Base-by-base conservation (phyloP, 2,329 filamentous ascomycete genomes). In the Celoporthe dispersa region DNA sequence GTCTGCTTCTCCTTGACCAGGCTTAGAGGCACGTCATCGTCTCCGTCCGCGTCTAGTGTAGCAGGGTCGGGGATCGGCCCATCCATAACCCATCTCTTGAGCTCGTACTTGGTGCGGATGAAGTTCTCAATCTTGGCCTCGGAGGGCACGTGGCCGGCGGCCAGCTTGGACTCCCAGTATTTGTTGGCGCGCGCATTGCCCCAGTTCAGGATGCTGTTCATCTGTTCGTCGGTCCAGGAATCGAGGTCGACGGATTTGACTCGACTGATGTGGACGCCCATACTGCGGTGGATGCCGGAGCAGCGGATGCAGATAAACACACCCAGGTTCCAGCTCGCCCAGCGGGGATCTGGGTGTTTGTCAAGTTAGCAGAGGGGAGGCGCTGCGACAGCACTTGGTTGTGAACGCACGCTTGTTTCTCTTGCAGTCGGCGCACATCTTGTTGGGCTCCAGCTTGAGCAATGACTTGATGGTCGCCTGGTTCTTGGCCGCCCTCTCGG, bases 101-200 rank as follows among this genome's bases (percentile, higher is more conserved):
- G 92, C 80, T 99, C 96, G 81, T 99, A 99, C 82, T 99, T 99
- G 69, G 97, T 99, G 75, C 96, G 91, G 77, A 99, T 98, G 78
- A 99, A 99, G 85, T 98, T 99, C 87, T 99, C 96, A 76, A 99
- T 98, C 87, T 99, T 99, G 75, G 92, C 88, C 84, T 99, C 97
- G 31, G 95, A 97, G 1, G 96, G 96, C 62, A 95, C 90, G 81
- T 99, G 96, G 71, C 94, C 94, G 19, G 91, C 84, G 2, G 95
- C 94, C 77, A 99, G 84, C 83, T 98, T 99, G 73, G 93, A 89
- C 82, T 99, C 97, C 95, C 95, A 99, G 81, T 98, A 97, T 85
- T 97, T 98, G 84, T 99, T 99, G 69, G 96, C 96, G 80, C 94
- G 91, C 68, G 92, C 89, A 80, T 99, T 99, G 71, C 96, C 96